A percentile compares a stretch with the other conserved stretches of the same genome.
phyloP scores from a whole-genome alignment of 2,329 filamentous ascomycete genomes.

The Calonectria multiphialidica region DNA sequence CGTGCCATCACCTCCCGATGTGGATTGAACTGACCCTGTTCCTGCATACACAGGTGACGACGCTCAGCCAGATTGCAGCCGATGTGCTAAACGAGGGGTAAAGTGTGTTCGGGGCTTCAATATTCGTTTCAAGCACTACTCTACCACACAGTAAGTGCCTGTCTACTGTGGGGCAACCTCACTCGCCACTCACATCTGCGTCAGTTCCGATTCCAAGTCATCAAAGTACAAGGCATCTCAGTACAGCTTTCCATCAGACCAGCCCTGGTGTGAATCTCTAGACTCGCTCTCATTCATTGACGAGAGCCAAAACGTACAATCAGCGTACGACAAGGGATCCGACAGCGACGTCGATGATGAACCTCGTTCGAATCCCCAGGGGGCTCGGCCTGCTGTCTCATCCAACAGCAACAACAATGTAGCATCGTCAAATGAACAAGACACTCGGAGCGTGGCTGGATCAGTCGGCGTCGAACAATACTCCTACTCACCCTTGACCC shows the following conservation, averaged over 20 bases:
- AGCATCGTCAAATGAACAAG: background rate
- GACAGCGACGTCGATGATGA: constrained; percentile 5
- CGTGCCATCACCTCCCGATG: background rate
- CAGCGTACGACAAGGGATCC: background rate
- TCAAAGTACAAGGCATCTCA: background rate
- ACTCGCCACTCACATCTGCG: background rate
- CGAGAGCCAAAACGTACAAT: background rate
- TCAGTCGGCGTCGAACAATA: background rate
- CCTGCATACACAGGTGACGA: constrained; percentile 3
- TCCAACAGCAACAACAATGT: background rate
- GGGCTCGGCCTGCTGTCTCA: background rate
- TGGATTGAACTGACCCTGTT: background rate
- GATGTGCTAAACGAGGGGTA: constrained; percentile 1
- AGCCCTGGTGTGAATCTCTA: background rate
- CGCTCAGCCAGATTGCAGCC: constrained; percentile 1
- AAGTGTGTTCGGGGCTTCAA: constrained; percentile 13
- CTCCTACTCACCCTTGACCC: background rate
- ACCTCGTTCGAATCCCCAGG: background rate
- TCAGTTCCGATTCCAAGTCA: background rate
- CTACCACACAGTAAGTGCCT: background rate
- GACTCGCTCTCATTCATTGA: constrained; percentile 1
- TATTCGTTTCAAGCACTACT: constrained; percentile 18
- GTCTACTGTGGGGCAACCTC: background rate
- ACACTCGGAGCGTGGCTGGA: background rate
- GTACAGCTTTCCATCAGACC: constrained; percentile 7